Percentiles rank a stretch among this genome's conserved stretches.
Evolutionary conservation across 495 filamentous ascomycete genomes (phyloP).

Genomic region (Podospora anserina): DNA sequence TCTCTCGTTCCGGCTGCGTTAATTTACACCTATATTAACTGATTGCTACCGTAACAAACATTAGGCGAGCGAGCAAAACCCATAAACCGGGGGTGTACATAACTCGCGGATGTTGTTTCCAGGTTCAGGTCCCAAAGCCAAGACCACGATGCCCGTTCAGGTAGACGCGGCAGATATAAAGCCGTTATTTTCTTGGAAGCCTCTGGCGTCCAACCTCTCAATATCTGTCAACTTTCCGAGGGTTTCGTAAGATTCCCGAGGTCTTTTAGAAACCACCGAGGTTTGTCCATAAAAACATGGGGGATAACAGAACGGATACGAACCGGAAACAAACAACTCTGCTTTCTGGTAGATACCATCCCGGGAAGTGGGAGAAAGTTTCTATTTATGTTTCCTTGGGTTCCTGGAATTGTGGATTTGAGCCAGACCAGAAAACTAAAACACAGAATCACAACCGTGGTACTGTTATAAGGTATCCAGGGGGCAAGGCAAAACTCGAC

Average conservation of each 20-base stretch:
- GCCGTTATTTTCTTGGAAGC: slow-evolving; percentile 1
- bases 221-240: background rate
- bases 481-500: background rate
- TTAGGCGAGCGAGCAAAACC: background rate
- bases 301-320: background rate
- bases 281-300: background rate
- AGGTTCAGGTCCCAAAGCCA: background rate
- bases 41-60: background rate
- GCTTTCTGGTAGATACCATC: background rate
- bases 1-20: background rate
- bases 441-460: background rate
- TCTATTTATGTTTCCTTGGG: background rate
- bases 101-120: background rate
- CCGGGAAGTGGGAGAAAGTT: background rate
- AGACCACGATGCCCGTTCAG: background rate
- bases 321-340: background rate
- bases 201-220: background rate
- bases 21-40: background rate
- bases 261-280: background rate
- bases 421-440: background rate
- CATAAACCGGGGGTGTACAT: background rate
- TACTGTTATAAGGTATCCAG: background rate
- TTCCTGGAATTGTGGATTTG: background rate
- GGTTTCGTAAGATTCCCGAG: background rate
- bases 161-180: background rate